These are phyloP conservation scores for Coniochaeta sp. DNA, from an alignment of 2,329 filamentous ascomycete genomes.

Conservation along the genomic window DNA sequence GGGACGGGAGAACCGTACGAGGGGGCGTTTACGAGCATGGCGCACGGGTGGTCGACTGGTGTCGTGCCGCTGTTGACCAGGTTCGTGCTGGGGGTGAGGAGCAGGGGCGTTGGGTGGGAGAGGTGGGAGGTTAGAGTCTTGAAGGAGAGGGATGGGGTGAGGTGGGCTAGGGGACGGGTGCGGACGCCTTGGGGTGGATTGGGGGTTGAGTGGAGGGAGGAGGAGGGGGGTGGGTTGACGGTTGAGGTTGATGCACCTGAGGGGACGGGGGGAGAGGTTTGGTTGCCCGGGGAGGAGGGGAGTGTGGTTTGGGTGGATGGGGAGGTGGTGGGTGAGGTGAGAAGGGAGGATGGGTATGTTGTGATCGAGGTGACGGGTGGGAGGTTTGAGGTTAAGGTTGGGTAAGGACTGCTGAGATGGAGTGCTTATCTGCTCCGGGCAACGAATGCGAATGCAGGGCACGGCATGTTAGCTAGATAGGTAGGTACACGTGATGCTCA, in stretches of 20 bases:
- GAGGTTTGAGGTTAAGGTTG: neutral
- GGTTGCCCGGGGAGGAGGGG: constrained; percentile 12
- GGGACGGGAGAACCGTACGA: constrained; percentile 34
- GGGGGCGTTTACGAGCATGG: constrained; percentile 38
- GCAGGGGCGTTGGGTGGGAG: constrained; percentile 34
- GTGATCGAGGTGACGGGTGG: neutral
- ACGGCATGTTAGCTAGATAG: too few species aligned
- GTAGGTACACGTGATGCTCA: too few species aligned
- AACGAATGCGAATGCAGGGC: too few species aligned
- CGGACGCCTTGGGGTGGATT: constrained; percentile 33
- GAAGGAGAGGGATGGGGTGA: constrained; percentile 23
- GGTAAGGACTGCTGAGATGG: neutral
- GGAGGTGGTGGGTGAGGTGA: constrained; percentile 9
- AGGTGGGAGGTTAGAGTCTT: constrained; percentile 32
- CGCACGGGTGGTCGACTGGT: constrained; percentile 46
- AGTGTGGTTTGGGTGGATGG: constrained; percentile 13
- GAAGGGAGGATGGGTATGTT: constrained; percentile 1
- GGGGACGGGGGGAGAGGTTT: constrained; percentile 20
- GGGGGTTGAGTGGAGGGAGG: constrained; percentile 27
- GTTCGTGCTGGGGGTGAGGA: constrained; percentile 39
- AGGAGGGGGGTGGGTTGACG: constrained; percentile 14
- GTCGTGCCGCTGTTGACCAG: constrained; percentile 38
- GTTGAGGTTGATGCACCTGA: constrained; percentile 24
- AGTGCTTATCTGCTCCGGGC: too few species aligned
- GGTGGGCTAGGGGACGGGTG: constrained; percentile 36